These are phyloP conservation scores for Athelia sp. DNA, from an alignment of 1,284 basidiomycete species.

Conservation along the genomic window DNA sequence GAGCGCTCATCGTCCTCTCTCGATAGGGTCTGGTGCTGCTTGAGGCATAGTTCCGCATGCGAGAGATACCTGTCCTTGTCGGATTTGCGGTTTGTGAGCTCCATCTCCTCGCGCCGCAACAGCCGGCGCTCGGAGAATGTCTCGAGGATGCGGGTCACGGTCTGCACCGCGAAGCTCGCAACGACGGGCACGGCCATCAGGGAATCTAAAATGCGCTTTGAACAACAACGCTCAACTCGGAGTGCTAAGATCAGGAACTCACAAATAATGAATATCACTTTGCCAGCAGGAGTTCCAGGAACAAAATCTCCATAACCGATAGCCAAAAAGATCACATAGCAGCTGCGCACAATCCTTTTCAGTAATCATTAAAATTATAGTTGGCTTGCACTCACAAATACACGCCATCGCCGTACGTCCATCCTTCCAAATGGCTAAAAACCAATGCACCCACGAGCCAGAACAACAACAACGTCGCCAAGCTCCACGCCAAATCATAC, in stretches of 20 bases:
- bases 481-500: slow-evolving; percentile 1
- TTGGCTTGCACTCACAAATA: too few relatives aligned
- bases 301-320: background rate
- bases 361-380: too few relatives aligned
- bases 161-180: slow-evolving; percentile 2
- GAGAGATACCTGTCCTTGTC: background rate
- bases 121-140: background rate
- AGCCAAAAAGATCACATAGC: background rate
- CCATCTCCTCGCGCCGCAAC: background rate
- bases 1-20: background rate
- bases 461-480: background rate
- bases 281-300: background rate
- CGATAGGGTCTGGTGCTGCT: background rate
- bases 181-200: slow-evolving; percentile 1
- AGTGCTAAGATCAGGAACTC: background rate
- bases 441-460: background rate
- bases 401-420: background rate
- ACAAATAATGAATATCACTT: background rate
- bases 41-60: background rate
- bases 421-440: background rate
- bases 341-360: background rate
- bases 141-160: background rate
- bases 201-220: background rate
- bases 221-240: background rate
- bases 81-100: background rate